These are phyloP conservation scores for Rheum nobile DNA, from an alignment of 148 eudicot genomes.

Conservation along the genomic window DNA sequence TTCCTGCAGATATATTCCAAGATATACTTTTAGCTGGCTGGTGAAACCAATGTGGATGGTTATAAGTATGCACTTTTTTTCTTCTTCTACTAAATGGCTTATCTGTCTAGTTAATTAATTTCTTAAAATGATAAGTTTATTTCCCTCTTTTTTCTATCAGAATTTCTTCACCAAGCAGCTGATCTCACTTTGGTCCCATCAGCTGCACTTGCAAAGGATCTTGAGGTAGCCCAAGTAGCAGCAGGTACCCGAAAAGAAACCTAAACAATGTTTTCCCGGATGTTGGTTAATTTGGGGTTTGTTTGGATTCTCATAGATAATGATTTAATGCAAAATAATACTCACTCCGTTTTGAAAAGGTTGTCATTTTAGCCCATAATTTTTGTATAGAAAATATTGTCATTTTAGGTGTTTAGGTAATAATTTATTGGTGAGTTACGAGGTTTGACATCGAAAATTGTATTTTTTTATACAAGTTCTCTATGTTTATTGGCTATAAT, in stretches of 20 bases:
- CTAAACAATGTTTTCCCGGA: background rate
- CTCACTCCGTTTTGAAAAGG: too few relatives aligned
- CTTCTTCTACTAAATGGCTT: background rate
- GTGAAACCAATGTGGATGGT: conserved; percentile 95
- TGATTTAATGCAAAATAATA: too few relatives aligned
- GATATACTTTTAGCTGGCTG: conserved; percentile 97
- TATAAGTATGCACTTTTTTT: conserved; percentile 53
- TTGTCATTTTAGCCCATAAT: too few relatives aligned
- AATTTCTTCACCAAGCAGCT: conserved; percentile 90
- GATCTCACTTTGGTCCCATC: conserved; percentile 97
- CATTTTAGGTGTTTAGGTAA: too few relatives aligned
- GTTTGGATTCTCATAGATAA: too few relatives aligned
- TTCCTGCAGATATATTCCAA: conserved; percentile 80
- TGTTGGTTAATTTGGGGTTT: background rate
- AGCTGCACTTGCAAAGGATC: conserved; percentile 90
- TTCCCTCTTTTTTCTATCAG: conserved; percentile 22
- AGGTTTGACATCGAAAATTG: too few relatives aligned
- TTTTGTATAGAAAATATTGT: too few relatives aligned
- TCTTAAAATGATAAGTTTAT: background rate
- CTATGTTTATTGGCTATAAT: too few relatives aligned
- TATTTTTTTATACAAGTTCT: too few relatives aligned
- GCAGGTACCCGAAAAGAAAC: conserved; percentile 37
- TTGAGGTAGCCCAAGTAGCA: conserved; percentile 73
- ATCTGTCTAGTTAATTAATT: background rate
- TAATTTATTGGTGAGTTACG: too few relatives aligned